Conservation (phyloP, 345 rosid genomes). For the Citrus reticulata region DNA sequence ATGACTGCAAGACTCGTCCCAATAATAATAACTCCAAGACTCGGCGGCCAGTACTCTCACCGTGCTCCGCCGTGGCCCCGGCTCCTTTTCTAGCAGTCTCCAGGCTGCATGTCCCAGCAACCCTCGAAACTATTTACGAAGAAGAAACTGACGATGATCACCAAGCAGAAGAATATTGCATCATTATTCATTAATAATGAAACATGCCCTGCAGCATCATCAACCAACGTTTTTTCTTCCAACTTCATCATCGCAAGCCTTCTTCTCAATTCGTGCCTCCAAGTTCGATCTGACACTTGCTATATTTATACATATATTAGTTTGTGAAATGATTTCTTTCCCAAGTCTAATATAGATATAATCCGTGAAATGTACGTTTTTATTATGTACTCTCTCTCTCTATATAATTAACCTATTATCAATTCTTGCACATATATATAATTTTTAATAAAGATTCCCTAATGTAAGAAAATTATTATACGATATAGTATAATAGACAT, state of each 20-base stretch:
- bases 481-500: too few species aligned
- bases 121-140: conserved; percentile 32
- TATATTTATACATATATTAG: too few species aligned
- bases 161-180: conserved; percentile 11
- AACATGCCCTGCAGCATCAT: neutral
- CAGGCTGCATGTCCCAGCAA: conserved; percentile 8
- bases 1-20: neutral
- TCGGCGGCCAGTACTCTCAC: conserved; percentile 13
- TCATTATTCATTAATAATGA: neutral
- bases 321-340: too few species aligned
- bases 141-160: conserved; percentile 25
- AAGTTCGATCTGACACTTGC: too few species aligned
- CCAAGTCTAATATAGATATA: too few species aligned
- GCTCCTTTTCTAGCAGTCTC: conserved; percentile 7
- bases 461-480: too few species aligned
- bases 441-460: too few species aligned
- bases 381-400: too few species aligned
- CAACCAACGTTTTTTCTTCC: too few species aligned
- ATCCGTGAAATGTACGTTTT: too few species aligned
- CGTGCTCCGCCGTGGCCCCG: conserved; percentile 33
- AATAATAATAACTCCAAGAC: neutral
- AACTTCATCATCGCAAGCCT: neutral
- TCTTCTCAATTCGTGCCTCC: neutral
- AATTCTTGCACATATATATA: too few species aligned
- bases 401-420: too few species aligned